A percentile compares a stretch with the other conserved stretches of the same genome.
Evolutionary conservation across 192 early-diverging fungal species (phyloP).

Genomic region (Coemansia brasiliensis): DNA sequence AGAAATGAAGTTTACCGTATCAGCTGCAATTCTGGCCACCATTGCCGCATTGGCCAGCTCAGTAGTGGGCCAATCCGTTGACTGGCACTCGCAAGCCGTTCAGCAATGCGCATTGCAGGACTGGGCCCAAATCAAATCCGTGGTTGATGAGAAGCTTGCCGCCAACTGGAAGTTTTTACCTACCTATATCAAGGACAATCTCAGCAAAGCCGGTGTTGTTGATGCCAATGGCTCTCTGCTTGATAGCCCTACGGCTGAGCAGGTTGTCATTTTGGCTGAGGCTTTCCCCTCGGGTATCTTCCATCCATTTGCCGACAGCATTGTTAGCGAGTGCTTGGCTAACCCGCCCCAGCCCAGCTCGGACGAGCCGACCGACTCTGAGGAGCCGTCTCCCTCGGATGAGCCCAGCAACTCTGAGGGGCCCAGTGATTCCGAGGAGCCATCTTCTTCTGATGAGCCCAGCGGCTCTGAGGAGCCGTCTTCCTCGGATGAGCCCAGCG

Average conservation of each 20-base stretch:
- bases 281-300: conserved; percentile 29
- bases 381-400: conserved; percentile 4
- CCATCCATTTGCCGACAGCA: conserved; percentile 26
- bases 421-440: conserved; percentile 1
- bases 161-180: conserved; percentile 23
- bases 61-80: conserved; percentile 8
- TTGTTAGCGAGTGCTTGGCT: conserved; percentile 29
- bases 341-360: not conserved
- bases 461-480: not conserved
- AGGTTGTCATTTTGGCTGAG: conserved; percentile 13
- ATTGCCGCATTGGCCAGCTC: conserved; percentile 19
- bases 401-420: conserved; percentile 1
- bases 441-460: conserved; percentile 8
- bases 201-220: conserved; percentile 4
- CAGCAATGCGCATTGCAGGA: conserved; percentile 21
- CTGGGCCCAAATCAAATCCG: conserved; percentile 29
- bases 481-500: conserved; percentile 3
- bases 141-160: conserved; percentile 20
- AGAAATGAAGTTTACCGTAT: conserved; percentile 30
- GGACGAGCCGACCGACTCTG: not conserved
- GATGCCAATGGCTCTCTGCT: conserved; percentile 22
- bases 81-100: conserved; percentile 23
- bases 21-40: conserved; percentile 6
- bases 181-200: conserved; percentile 8
- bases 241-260: conserved; percentile 14